These are phyloP conservation scores for Aspergillus sp. DNA, from an alignment of 2,329 filamentous ascomycete genomes.

Conservation along the genomic window DNA sequence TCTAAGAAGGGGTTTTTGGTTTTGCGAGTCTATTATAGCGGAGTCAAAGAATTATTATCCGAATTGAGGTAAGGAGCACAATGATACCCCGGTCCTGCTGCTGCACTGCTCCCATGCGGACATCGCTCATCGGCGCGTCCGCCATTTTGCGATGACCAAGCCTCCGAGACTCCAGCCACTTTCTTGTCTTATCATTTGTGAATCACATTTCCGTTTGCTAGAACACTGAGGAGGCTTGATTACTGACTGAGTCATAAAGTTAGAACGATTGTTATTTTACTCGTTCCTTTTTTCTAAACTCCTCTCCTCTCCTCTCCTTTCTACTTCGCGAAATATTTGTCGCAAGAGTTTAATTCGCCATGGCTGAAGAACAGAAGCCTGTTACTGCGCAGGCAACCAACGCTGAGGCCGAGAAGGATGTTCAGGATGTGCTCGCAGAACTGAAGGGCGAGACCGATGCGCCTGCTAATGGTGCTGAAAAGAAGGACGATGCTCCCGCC, in stretches of 20 bases:
- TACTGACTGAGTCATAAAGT: slow-evolving; percentile 9
- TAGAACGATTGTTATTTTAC: neutral
- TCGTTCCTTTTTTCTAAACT: neutral
- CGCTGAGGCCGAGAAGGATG: slow-evolving; percentile 46
- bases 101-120: neutral
- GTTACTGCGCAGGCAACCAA: slow-evolving; percentile 35
- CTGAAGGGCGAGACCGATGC: slow-evolving; percentile 37
- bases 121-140: slow-evolving; percentile 2
- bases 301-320: neutral
- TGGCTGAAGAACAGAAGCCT: slow-evolving; percentile 41
- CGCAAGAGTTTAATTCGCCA: slow-evolving; percentile 18
- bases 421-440: slow-evolving; percentile 46
- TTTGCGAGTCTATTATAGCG: neutral
- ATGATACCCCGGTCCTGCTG: slow-evolving; percentile 1
- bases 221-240: neutral
- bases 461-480: slow-evolving; percentile 17
- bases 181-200: neutral
- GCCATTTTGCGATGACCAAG: neutral
- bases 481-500: slow-evolving; percentile 23
- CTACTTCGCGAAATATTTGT: neutral
- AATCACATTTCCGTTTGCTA: neutral
- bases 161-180: neutral
- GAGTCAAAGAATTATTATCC: neutral
- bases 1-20: neutral
- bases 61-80: slow-evolving; percentile 3